A percentile compares a stretch with the other conserved stretches of the same genome.
These are phyloP conservation scores for Barnettozyma wickerhamii DNA, from an alignment of 805 yeast genomes.

Conservation along the genomic window DNA sequence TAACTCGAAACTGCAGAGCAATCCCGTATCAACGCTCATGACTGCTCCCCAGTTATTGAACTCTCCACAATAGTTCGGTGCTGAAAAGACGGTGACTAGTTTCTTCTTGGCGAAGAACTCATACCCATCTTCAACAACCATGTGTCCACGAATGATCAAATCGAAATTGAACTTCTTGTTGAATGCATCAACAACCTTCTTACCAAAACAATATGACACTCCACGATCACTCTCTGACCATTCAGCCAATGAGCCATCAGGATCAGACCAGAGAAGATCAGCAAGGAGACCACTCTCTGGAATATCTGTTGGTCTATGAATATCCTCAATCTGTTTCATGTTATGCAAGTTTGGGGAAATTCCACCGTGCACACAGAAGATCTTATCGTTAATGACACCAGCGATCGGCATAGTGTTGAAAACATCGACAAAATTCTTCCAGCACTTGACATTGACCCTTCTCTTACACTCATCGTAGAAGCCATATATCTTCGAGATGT, in stretches of 20 bases:
- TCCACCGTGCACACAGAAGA: slow-evolving; percentile 87
- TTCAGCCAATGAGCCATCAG: slow-evolving; percentile 50
- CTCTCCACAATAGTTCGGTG: slow-evolving; percentile 67
- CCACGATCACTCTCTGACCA: slow-evolving; percentile 87
- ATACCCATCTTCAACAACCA: slow-evolving; percentile 89
- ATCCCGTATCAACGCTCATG: slow-evolving; percentile 90
- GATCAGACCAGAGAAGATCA: slow-evolving; percentile 82
- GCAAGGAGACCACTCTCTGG: slow-evolving; percentile 78
- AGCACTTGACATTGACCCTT: slow-evolving; percentile 83
- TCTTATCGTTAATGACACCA: slow-evolving; percentile 92
- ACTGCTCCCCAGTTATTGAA: slow-evolving; percentile 94
- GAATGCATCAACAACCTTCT: slow-evolving; percentile 67
- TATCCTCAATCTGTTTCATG: slow-evolving; percentile 63
- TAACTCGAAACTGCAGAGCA: slow-evolving; percentile 89
- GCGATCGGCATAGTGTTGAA: slow-evolving; percentile 95
- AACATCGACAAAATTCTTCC: slow-evolving; percentile 93
- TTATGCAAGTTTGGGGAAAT: slow-evolving; percentile 66
- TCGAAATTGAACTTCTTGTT: slow-evolving; percentile 66
- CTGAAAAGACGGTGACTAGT: slow-evolving; percentile 74
- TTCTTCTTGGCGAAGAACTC: slow-evolving; percentile 74
- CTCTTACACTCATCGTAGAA: slow-evolving; percentile 98
- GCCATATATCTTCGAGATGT: slow-evolving; percentile 94
- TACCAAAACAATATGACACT: slow-evolving; percentile 74
- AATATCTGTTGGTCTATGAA: slow-evolving; percentile 77
- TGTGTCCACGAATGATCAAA: slow-evolving; percentile 76